These are phyloP conservation scores for Hypoxylon fragiforme DNA, from an alignment of 495 filamentous ascomycete genomes.

Conservation along the genomic window DNA sequence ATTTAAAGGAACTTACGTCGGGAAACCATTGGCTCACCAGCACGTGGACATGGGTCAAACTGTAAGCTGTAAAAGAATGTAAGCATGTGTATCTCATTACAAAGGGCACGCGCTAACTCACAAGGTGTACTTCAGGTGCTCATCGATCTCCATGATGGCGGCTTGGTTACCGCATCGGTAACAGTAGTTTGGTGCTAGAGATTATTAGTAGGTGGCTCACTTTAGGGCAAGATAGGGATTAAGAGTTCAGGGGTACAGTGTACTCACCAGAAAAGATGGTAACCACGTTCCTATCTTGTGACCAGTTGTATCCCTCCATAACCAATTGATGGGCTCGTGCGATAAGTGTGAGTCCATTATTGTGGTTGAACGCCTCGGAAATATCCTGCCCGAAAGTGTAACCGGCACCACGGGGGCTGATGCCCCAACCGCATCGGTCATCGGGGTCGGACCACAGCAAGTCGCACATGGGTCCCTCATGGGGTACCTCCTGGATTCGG, in stretches of 20 bases:
- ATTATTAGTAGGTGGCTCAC: conserved; percentile 11
- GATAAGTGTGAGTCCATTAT: conserved; percentile 95
- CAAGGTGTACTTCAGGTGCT: conserved; percentile 99
- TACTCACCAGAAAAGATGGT: conserved; percentile 94
- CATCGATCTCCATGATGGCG: conserved; percentile 99
- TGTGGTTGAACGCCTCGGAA: conserved; percentile 99
- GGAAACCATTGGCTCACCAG: conserved; percentile 98
- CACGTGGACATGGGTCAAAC: conserved; percentile 97
- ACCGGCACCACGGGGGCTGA: conserved; percentile 92
- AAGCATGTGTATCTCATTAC: conserved; percentile 17
- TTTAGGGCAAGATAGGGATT: too few relatives aligned
- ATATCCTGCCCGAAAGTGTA: conserved; percentile 99
- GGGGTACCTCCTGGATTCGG: conserved; percentile 96
- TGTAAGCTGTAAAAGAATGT: conserved; percentile 70
- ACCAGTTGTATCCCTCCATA: conserved; percentile 99
- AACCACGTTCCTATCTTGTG: conserved; percentile 92
- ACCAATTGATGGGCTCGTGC: conserved; percentile 94
- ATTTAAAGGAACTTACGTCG: conserved; percentile 60
- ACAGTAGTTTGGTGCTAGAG: conserved; percentile 89
- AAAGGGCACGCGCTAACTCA: conserved; percentile 68
- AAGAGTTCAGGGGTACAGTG: background rate
- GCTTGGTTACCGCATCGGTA: conserved; percentile 98
- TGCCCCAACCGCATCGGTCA: conserved; percentile 98
- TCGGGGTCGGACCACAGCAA: conserved; percentile 97
- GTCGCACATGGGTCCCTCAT: conserved; percentile 99